These are phyloP conservation scores for Cytospora piceae DNA, from an alignment of 2,329 filamentous ascomycete genomes.

Conservation along the genomic window DNA sequence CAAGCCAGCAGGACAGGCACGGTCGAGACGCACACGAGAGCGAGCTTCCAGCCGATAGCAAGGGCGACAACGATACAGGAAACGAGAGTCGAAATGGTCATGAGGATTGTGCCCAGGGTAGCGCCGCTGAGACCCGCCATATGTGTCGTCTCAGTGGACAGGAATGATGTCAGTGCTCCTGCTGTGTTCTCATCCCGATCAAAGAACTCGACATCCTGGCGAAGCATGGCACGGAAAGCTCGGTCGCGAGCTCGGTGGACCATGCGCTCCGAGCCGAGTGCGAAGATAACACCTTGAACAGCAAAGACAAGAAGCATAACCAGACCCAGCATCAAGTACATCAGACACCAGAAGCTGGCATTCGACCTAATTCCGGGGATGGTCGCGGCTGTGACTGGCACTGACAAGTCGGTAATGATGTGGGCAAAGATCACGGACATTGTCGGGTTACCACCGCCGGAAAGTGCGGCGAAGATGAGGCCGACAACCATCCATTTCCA, in stretches of 20 bases:
- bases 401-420: slow-evolving; percentile 73
- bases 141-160: slow-evolving; percentile 88
- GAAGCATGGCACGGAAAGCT: slow-evolving; percentile 84
- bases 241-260: slow-evolving; percentile 80
- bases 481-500: slow-evolving; percentile 73
- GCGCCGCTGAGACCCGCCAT: slow-evolving; percentile 85
- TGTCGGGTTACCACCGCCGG: slow-evolving; percentile 71
- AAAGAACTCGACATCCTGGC: slow-evolving; percentile 92
- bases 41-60: slow-evolving; percentile 49
- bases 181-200: slow-evolving; percentile 87
- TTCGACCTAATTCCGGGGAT: slow-evolving; percentile 65
- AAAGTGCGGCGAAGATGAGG: slow-evolving; percentile 73
- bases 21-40: slow-evolving; percentile 47
- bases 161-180: slow-evolving; percentile 84
- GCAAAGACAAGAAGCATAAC: slow-evolving; percentile 72
- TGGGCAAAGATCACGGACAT: slow-evolving; percentile 85
- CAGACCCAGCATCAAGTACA: slow-evolving; percentile 85
- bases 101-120: slow-evolving; percentile 83
- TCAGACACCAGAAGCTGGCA: slow-evolving; percentile 83
- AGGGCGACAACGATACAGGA: slow-evolving; percentile 63
- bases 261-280: slow-evolving; percentile 82
- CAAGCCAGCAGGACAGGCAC: slow-evolving; percentile 46
- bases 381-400: slow-evolving; percentile 51
- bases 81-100: slow-evolving; percentile 78
- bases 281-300: slow-evolving; percentile 74